Evolutionary conservation across 768 basidiomycete genomes (phyloP), one percentile per base, ranked within the genome.

Genomic region (Tylopilus cervinicoccineus): DNA sequence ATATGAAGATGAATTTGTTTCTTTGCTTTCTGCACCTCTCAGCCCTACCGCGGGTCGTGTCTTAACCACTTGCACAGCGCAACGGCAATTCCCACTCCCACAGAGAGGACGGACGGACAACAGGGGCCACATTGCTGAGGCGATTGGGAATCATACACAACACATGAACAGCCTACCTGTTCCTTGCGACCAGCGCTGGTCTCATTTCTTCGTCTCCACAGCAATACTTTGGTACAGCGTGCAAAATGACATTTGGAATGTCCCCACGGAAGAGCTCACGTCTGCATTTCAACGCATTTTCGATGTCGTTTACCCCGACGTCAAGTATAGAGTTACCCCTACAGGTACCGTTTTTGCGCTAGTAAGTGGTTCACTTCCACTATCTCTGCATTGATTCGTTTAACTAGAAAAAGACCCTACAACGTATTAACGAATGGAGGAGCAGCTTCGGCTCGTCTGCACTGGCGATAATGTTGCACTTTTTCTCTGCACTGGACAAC

Each of bases 201-300:
- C 47, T 9, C 47, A 36, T n/a, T 37, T 28, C 7, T 45, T 46
- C 37, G 16, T 46, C 24, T 47, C 49, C 38, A 50, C 49, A 4
- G 31, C 45, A 14, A 39, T 48, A 19, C 49, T 50, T 26, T 48
- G 47, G 37, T 50, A 48, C 32, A 48, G 38, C 27, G 45, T 34
- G 17, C 46, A 29, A 23, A 28, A 31, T 4, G 40, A 40, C 13
- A 10, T 48, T 16, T 48, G 47, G 47, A 28, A 37, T 8, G 41
- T 48, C 8, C 34, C 40, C 4, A 13, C 17, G 9, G 20, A 28
- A 5, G 22, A 48, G 10, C n/a, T 47, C 22, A 14, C 45, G 2
- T 37, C 36, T 4, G 41, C 48, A 17, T 22, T 48, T 3, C 47
- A 48, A 37, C 7, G 19, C 27, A 48, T 48, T 20, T 48, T 48